Evolutionary conservation across 2,329 filamentous ascomycete species (phyloP).

Genomic region (Thielaviopsis ethacetica): DNA sequence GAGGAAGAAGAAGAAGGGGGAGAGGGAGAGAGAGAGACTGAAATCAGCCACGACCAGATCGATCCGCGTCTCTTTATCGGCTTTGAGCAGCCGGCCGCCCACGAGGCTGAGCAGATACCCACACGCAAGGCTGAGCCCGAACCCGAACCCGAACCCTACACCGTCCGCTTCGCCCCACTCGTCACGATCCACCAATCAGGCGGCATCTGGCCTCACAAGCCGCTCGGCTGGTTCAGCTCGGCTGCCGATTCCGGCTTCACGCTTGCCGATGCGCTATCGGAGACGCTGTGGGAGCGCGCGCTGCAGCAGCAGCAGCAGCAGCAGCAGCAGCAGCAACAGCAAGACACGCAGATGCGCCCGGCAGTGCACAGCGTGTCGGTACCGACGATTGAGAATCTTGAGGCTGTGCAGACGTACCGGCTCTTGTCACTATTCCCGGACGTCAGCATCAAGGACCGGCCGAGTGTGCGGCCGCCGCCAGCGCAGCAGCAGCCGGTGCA

Average conservation of each 20-base stretch:
- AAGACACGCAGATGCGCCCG: neutral
- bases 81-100: neutral
- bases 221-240: neutral
- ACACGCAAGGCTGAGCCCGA: neutral
- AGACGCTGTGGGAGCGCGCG: slow-evolving; percentile 10
- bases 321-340: neutral
- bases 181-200: neutral
- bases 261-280: neutral
- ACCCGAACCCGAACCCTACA: neutral
- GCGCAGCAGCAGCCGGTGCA: neutral
- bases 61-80: slow-evolving; percentile 7
- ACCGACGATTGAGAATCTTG: slow-evolving; percentile 8
- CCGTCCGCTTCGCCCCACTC: neutral
- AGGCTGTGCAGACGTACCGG: slow-evolving; percentile 11
- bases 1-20: neutral
- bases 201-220: neutral
- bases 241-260: slow-evolving; percentile 3
- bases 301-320: neutral
- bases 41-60: slow-evolving; percentile 1
- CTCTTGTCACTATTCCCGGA: slow-evolving; percentile 6
- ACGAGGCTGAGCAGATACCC: neutral
- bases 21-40: neutral
- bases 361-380: neutral
- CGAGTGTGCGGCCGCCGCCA: neutral
- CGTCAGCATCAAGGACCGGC: slow-evolving; percentile 1